Conservation (phyloP, 2,329 filamentous ascomycete genomes). For the Cryoendolithus antarcticus region DNA sequence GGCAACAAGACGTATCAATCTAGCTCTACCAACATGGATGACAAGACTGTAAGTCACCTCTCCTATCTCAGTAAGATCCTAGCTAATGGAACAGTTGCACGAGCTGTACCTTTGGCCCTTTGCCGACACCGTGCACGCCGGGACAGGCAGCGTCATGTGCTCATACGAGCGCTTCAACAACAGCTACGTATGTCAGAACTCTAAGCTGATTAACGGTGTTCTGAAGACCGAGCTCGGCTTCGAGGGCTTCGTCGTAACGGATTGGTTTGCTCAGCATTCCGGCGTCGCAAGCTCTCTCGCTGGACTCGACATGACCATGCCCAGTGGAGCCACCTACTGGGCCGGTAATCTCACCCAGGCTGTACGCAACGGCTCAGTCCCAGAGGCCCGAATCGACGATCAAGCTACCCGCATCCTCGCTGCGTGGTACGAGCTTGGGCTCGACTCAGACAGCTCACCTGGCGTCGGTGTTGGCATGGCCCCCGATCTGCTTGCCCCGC, state of each 20-base stretch:
- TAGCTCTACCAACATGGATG: conserved; percentile 11
- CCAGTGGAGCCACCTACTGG: conserved; percentile 23
- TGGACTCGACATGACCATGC: conserved; percentile 57
- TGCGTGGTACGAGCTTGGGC: conserved; percentile 45
- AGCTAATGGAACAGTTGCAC: conserved; percentile 12
- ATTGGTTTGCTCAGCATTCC: conserved; percentile 52
- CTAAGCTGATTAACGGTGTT: conserved; percentile 53
- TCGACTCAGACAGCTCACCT: conserved; percentile 33
- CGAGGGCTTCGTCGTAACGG: conserved; percentile 52
- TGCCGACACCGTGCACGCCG: conserved; percentile 10
- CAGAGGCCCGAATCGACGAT: conserved; percentile 43
- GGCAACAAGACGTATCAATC: conserved; percentile 2
- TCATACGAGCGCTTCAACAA: conserved; percentile 44
- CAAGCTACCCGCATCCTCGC: conserved; percentile 43
- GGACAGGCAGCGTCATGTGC: conserved; percentile 17
- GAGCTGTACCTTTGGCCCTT: conserved; percentile 16
- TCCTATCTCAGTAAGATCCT: too few relatives aligned
- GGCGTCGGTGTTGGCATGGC: conserved; percentile 8
- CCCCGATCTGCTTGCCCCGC: conserved; percentile 5
- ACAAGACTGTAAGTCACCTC: conserved; percentile 13
- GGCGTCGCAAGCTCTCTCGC: conserved; percentile 47
- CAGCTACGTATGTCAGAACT: conserved; percentile 49
- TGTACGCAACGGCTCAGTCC: conserved; percentile 42
- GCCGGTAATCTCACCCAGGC: conserved; percentile 33
- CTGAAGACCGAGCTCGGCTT: conserved; percentile 62